Conservation (phyloP, 2,329 filamentous ascomycete genomes). For the Xylaria sp. region DNA sequence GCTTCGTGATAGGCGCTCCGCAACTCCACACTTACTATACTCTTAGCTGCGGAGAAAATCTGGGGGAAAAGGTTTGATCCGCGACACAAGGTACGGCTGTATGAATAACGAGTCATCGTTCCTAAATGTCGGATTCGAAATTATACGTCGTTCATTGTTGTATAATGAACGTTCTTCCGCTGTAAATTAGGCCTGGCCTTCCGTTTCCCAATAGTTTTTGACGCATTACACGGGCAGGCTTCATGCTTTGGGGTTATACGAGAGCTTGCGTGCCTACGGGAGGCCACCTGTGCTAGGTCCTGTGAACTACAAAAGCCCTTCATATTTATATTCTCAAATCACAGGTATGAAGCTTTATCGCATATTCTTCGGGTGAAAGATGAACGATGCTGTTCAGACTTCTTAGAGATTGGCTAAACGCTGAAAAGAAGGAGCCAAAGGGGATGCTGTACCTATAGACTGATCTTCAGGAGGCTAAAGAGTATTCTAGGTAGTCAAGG, state of each 20-base stretch:
- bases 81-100: not conserved
- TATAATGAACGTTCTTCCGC: not conserved
- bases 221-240: not conserved
- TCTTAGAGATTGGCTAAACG: too few species aligned
- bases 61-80: conserved; percentile 32
- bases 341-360: too few species aligned
- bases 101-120: not conserved
- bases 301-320: too few species aligned
- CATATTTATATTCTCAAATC: too few species aligned
- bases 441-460: too few species aligned
- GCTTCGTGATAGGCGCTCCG: conserved; percentile 12
- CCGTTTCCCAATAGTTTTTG: not conserved
- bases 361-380: too few species aligned
- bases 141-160: not conserved
- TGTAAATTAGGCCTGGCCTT: not conserved
- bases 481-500: too few species aligned
- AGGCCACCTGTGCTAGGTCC: too few species aligned
- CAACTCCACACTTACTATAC: conserved; percentile 9
- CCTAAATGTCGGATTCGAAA: not conserved
- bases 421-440: too few species aligned
- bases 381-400: too few species aligned
- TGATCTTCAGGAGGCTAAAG: too few species aligned
- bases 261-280: too few species aligned
- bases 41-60: conserved; percentile 26
- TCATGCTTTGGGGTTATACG: not conserved